Evolutionary conservation across 371 early-diverging fungal genomes (phyloP).

Genomic region (Amoeboaphelidium protococcarum): DNA sequence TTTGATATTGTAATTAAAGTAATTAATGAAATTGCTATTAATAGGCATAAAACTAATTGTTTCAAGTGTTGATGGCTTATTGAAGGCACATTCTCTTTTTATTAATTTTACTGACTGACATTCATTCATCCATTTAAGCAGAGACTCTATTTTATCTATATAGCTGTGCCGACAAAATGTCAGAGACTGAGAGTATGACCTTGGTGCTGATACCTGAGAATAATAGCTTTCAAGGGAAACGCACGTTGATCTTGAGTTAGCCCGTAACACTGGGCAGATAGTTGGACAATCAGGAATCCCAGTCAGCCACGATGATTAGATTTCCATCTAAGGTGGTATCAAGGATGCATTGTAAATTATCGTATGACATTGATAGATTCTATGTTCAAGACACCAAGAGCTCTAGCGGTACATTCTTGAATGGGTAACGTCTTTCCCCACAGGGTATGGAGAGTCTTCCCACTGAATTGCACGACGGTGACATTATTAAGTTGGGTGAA

Average conservation of each 20-base stretch:
- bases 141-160: no score
- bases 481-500: conserved; percentile 14
- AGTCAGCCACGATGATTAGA: not conserved
- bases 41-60: no score
- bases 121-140: no score
- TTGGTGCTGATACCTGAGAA: not conserved
- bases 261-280: not conserved
- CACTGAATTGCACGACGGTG: conserved; percentile 10
- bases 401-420: conserved; percentile 16
- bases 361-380: not conserved
- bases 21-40: no score
- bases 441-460: conserved; percentile 9
- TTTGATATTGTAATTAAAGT: no score
- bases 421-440: conserved; percentile 9
- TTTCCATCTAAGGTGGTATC: not conserved
- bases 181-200: not conserved
- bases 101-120: no score
- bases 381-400: conserved; percentile 12
- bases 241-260: not conserved
- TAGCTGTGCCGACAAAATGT: no score
- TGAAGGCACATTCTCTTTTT: no score
- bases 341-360: not conserved
- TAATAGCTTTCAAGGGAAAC: not conserved
- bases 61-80: no score
- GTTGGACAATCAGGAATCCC: not conserved